Evolutionary conservation across 139 green algal genomes (phyloP).

Genomic region (Coelastrella sp.): DNA sequence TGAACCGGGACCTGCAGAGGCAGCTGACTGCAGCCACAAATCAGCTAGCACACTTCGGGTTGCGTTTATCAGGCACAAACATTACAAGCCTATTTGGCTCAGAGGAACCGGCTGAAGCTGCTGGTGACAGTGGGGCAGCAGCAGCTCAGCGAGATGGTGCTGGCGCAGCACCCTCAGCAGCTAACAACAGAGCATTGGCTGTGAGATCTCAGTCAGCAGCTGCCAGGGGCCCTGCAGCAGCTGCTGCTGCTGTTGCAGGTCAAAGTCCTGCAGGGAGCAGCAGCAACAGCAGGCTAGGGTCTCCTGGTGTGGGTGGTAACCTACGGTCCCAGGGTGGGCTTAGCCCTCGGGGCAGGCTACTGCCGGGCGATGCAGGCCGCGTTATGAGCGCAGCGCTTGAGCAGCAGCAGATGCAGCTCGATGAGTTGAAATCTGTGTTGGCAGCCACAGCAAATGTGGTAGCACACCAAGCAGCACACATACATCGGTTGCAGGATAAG

Average conservation of each 20-base stretch:
- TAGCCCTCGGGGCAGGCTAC: not conserved
- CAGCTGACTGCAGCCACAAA: constrained; percentile 37
- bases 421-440: constrained; percentile 17
- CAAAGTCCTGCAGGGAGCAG: not conserved
- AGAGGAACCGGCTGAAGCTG: not conserved
- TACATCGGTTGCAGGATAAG: constrained; percentile 7
- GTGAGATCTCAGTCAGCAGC: too few relatives aligned
- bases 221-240: too few relatives aligned
- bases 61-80: not conserved
- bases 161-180: too few relatives aligned
- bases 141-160: too few relatives aligned
- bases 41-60: constrained; percentile 20
- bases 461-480: not conserved
- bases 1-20: not conserved
- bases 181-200: too few relatives aligned
- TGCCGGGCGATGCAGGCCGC: not conserved
- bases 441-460: not conserved
- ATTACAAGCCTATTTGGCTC: not conserved
- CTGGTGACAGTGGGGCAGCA: not conserved
- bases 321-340: not conserved
- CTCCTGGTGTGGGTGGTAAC: not conserved
- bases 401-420: constrained; percentile 23
- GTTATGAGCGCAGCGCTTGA: constrained; percentile 4
- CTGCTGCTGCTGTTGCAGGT: too few relatives aligned
- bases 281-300: not conserved